Evolutionary conservation across 345 rosid genomes (phyloP), one percentile per base, ranked within the genome.

Genomic region (Eucalyptus tenuipes): DNA sequence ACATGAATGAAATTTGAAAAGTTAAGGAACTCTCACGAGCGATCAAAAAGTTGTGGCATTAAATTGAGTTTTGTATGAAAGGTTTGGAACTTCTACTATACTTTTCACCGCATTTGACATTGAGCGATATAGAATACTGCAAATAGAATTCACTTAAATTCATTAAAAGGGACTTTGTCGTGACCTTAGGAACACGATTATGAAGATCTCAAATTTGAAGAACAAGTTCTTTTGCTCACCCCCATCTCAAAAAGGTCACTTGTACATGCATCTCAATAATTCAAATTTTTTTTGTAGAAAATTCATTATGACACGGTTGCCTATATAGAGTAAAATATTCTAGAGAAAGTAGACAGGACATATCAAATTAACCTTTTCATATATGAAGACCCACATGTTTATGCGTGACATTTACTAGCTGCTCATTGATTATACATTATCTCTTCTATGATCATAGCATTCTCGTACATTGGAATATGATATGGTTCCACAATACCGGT

Each of bases 401-500:
- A 27, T 61, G 33, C 33, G 7, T 61, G 31, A 61, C 13, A 55
- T 55, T 55, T 55, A 55, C 61, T 55, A 55, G 61, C 61, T 61
- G 68, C 31, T 29, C 68, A 61, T 61, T 61, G 68, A 61, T 61
- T 13, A 12, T 1, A 29, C 68, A 27, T 27, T 61, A 27, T 61
- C 14, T 61, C 31, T 61, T 61, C 15, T 61, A 29, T 61, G 33
- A 61, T 61, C 17, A 13, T 27, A 61, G 68, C 68, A 6, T 13
- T 61, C 40, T 50, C 40, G 40, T 2, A 55, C 8, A 44, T 66
- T 57, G 29, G 87, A 52, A 25, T 68, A 33, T 31, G 86, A 87
- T 88, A 7, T 92, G 89, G 92, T 90, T 88, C 87, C 89, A 42
- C 75, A 89, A 24, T 87, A 86, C 31, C 7, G 53, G 27, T 79